These are phyloP conservation scores for Hibiscus trionum DNA, from an alignment of 345 rosid genomes.

Conservation along the genomic window DNA sequence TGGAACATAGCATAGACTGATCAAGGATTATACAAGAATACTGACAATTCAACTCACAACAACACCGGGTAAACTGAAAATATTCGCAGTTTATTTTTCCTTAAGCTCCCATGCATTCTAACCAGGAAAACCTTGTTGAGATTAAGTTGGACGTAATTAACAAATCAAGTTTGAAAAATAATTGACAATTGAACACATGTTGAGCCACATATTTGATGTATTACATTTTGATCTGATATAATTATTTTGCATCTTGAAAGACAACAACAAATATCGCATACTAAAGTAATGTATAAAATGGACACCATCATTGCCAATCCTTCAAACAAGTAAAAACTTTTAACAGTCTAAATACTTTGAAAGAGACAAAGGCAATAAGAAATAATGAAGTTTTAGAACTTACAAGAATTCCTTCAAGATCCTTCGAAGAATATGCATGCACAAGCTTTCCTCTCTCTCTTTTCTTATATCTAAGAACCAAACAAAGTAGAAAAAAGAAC, in stretches of 20 bases:
- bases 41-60: background rate
- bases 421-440: slow-evolving; percentile 64
- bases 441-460: slow-evolving; percentile 93
- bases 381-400: slow-evolving; percentile 18
- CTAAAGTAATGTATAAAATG: too few relatives aligned
- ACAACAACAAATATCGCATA: background rate
- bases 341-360: background rate
- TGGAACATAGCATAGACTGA: background rate
- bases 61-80: background rate
- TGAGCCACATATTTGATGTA: background rate
- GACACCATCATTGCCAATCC: background rate
- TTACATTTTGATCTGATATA: background rate
- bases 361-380: background rate
- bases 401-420: slow-evolving; percentile 93
- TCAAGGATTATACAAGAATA: background rate
- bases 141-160: background rate
- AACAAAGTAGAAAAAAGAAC: background rate
- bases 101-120: background rate
- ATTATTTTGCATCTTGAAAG: background rate
- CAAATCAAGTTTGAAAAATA: background rate
- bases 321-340: background rate
- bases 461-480: slow-evolving; percentile 48
- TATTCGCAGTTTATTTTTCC: too few relatives aligned
- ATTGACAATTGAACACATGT: background rate
- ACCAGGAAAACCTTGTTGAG: background rate